Evolutionary conservation across 2,329 filamentous ascomycete genomes (phyloP).

Genomic region (Aspergillus sergii): DNA sequence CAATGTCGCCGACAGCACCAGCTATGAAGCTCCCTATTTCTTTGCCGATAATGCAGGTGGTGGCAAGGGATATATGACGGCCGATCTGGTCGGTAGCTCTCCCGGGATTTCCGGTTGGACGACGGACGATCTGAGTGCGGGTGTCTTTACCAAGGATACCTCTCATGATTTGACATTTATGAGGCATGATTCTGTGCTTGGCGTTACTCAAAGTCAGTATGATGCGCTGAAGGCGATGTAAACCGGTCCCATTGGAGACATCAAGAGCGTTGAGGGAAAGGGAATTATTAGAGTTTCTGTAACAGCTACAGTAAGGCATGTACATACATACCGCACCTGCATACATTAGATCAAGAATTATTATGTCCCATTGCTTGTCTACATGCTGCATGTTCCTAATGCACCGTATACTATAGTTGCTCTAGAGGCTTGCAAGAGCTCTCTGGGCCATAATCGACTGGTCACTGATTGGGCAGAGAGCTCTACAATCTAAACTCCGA

Average conservation of each 20-base stretch:
- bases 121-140: constrained; percentile 8
- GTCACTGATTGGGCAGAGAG: too few relatives aligned
- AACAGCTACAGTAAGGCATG: neutral
- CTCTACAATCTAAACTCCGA: too few relatives aligned
- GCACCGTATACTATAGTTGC: too few relatives aligned
- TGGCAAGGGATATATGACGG: constrained; percentile 14
- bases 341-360: too few relatives aligned
- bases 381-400: too few relatives aligned
- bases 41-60: constrained; percentile 16
- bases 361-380: too few relatives aligned
- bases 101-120: constrained; percentile 15
- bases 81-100: constrained; percentile 12
- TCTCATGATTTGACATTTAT: constrained; percentile 13
- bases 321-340: neutral
- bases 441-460: too few relatives aligned
- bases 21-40: constrained; percentile 19
- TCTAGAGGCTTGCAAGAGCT: too few relatives aligned
- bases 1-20: constrained; percentile 7
- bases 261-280: neutral
- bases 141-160: constrained; percentile 5
- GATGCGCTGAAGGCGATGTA: constrained; percentile 13
- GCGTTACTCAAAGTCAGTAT: constrained; percentile 17
- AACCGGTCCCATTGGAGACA: neutral
- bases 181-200: constrained; percentile 16
- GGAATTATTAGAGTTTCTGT: neutral